Conservation (phyloP, 2,329 filamentous ascomycete genomes). For the Juglanconis juglandina region DNA sequence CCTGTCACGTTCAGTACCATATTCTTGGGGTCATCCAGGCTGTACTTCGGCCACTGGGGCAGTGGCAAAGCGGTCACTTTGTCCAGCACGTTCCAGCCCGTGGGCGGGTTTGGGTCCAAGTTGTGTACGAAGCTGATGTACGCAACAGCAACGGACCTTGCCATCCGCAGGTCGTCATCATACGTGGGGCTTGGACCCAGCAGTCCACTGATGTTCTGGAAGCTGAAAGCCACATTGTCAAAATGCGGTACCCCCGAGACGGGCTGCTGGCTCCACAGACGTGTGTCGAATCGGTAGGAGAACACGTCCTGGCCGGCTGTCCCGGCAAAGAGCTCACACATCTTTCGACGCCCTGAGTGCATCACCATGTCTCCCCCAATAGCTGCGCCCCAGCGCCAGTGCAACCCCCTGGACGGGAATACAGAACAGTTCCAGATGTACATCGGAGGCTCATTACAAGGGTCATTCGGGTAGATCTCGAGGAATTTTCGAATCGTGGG, state of each 20-base stretch:
- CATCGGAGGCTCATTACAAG: slow-evolving; percentile 43
- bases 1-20: slow-evolving; percentile 43
- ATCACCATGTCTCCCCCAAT: slow-evolving; percentile 48
- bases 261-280: slow-evolving; percentile 37
- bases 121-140: slow-evolving; percentile 42
- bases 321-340: slow-evolving; percentile 38
- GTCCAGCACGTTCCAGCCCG: slow-evolving; percentile 15
- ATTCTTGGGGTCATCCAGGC: slow-evolving; percentile 35
- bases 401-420: slow-evolving; percentile 30
- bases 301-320: slow-evolving; percentile 34
- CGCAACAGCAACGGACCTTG: slow-evolving; percentile 35
- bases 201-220: slow-evolving; percentile 47
- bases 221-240: slow-evolving; percentile 47
- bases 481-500: slow-evolving; percentile 40
- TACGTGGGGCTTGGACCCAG: slow-evolving; percentile 43
- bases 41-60: slow-evolving; percentile 41
- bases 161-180: slow-evolving; percentile 33
- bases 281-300: slow-evolving; percentile 49
- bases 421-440: slow-evolving; percentile 35
- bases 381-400: slow-evolving; percentile 42
- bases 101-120: slow-evolving; percentile 37
- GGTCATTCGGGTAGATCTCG: slow-evolving; percentile 46
- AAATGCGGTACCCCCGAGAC: slow-evolving; percentile 45
- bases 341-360: slow-evolving; percentile 42
- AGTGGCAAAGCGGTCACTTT: slow-evolving; percentile 25